Evolutionary conservation across 495 filamentous ascomycete species (phyloP).

Genomic region (Penicillium goetzii): DNA sequence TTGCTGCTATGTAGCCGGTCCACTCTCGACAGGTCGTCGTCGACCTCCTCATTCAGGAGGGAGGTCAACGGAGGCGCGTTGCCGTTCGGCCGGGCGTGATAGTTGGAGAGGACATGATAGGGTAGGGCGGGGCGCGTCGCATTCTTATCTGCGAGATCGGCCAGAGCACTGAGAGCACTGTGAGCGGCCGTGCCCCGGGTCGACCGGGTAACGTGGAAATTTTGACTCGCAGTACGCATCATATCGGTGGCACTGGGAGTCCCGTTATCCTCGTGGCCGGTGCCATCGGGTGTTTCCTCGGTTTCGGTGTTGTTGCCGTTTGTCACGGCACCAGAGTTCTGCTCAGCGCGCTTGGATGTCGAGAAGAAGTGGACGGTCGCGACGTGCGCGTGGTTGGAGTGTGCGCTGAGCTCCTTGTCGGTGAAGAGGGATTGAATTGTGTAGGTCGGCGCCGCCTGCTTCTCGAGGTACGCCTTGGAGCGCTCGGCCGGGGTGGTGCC

Average conservation of each 20-base stretch:
- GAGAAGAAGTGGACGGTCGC: constrained; percentile 62
- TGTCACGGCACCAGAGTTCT: constrained; percentile 43
- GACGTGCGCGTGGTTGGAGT: constrained; percentile 70
- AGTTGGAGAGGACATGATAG: constrained; percentile 59
- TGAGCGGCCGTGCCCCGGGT: constrained; percentile 60
- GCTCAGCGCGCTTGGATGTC: constrained; percentile 54
- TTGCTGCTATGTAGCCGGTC: constrained; percentile 42
- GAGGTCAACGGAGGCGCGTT: constrained; percentile 54
- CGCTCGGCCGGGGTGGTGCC: constrained; percentile 54
- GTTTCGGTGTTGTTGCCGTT: constrained; percentile 52
- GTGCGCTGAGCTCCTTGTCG: constrained; percentile 84
- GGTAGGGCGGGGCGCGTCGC: constrained; percentile 67
- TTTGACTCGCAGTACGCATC: constrained; percentile 70
- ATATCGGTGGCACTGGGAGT: constrained; percentile 62
- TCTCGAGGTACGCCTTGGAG: constrained; percentile 42
- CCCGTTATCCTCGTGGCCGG: constrained; percentile 58
- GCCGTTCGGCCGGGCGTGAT: constrained; percentile 48
- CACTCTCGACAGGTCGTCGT: constrained; percentile 63
- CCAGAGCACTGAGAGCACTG: constrained; percentile 61
- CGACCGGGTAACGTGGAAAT: constrained; percentile 71
- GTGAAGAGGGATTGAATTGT: constrained; percentile 91
- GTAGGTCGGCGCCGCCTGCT: constrained; percentile 59
- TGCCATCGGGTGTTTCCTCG: constrained; percentile 49
- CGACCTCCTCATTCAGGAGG: constrained; percentile 60
- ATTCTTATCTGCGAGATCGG: constrained; percentile 65